Percentiles rank a stretch among this genome's conserved stretches.
phyloP scores from a whole-genome alignment of 2,329 filamentous ascomycete genomes.

The Neurospora crassa region DNA sequence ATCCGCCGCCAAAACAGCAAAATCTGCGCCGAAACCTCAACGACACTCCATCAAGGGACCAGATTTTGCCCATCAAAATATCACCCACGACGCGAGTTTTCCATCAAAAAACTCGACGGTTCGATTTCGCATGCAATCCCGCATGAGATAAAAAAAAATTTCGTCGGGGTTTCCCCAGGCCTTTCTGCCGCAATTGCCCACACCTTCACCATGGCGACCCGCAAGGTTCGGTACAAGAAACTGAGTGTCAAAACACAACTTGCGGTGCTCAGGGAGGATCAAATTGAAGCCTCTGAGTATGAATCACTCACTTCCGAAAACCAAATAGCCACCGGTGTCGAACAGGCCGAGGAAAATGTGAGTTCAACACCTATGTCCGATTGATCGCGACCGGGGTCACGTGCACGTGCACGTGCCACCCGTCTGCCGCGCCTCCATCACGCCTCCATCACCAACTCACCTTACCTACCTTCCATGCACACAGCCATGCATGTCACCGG shows the following conservation, averaged over 20 bases:
- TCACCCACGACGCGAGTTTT: conserved; percentile 38
- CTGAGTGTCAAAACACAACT: conserved; percentile 84
- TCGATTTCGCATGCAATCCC: conserved; percentile 43
- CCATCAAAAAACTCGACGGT: conserved; percentile 44
- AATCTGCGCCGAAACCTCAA: conserved; percentile 49
- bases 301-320: conserved; percentile 74
- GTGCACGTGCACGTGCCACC: conserved; percentile 37
- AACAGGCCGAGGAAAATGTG: conserved; percentile 95
- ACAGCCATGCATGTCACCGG: conserved; percentile 1
- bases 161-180: conserved; percentile 50
- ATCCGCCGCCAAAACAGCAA: conserved; percentile 28
- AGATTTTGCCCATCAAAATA: conserved; percentile 45
- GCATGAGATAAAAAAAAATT: conserved; percentile 53
- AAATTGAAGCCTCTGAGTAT: conserved; percentile 80
- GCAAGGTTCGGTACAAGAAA: conserved; percentile 78
- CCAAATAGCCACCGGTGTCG: conserved; percentile 91
- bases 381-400: conserved; percentile 29
- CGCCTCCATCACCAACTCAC: conserved; percentile 1
- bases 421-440: conserved; percentile 3
- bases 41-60: conserved; percentile 43
- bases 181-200: conserved; percentile 24
- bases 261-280: conserved; percentile 77
- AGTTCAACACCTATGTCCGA: conserved; percentile 37
- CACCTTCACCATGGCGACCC: conserved; percentile 46
- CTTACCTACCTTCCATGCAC: conserved; percentile 1